Percentiles rank a stretch among this genome's conserved stretches.
phyloP scores from a whole-genome alignment of 108 stramenopile species.

The Fistulifera pelliculosa region DNA sequence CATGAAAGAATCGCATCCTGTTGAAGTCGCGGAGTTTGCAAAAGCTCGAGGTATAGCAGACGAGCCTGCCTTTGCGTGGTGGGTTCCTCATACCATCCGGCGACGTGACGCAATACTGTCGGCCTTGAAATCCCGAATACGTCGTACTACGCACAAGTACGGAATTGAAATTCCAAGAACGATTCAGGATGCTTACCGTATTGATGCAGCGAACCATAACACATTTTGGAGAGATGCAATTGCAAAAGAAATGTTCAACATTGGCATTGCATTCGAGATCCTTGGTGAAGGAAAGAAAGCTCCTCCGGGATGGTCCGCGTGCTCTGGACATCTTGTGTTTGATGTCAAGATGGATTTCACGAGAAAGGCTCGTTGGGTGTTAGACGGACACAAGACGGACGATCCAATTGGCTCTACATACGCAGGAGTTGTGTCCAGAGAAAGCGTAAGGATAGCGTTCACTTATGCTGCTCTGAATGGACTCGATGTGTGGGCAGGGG shows the following conservation, averaged over 20 bases:
- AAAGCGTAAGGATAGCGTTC: slow-evolving; percentile 36
- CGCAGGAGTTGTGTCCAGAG: slow-evolving; percentile 34
- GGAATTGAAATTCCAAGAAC: slow-evolving; percentile 30
- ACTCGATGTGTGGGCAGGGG: slow-evolving; percentile 21
- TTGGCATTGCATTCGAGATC: slow-evolving; percentile 28
- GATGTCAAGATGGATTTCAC: slow-evolving; percentile 40
- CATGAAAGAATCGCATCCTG: slow-evolving; percentile 22
- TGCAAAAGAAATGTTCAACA: slow-evolving; percentile 36
- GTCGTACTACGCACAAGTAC: slow-evolving; percentile 26
- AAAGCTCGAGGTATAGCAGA: slow-evolving; percentile 13
- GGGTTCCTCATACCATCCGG: slow-evolving; percentile 20
- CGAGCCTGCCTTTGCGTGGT: slow-evolving; percentile 33
- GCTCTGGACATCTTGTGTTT: slow-evolving; percentile 25
- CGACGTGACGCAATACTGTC: slow-evolving; percentile 17
- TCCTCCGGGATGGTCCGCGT: slow-evolving; percentile 9
- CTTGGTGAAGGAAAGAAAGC: slow-evolving; percentile 10
- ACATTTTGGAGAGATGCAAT: slow-evolving; percentile 13
- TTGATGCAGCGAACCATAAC: slow-evolving; percentile 30
- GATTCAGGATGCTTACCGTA: slow-evolving; percentile 21
- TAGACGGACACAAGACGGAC: slow-evolving; percentile 23
- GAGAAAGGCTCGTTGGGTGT: slow-evolving; percentile 33
- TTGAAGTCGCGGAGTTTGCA: slow-evolving; percentile 30
- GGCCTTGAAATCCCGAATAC: slow-evolving; percentile 8
- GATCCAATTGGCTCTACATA: slow-evolving; percentile 10
- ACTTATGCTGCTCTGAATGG: slow-evolving; percentile 35